Conservation (phyloP, 1,284 basidiomycete species). For the Athelia psychrophila region DNA sequence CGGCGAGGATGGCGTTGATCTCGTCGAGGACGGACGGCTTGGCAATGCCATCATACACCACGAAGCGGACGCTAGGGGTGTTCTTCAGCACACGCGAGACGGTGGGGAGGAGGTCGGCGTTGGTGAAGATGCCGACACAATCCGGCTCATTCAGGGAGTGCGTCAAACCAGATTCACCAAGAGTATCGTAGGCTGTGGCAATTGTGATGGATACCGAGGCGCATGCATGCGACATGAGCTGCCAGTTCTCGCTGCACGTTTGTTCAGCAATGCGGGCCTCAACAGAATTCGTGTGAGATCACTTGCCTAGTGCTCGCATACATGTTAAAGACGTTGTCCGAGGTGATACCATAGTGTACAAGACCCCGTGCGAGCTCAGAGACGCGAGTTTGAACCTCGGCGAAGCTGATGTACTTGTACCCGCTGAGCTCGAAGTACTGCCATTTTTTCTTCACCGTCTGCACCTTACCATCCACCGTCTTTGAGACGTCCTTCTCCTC, state of each 20-base stretch:
- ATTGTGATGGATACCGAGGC: conserved; percentile 76
- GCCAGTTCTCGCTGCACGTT: conserved; percentile 73
- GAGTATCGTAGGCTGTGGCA: conserved; percentile 96
- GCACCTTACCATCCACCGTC: conserved; percentile 78
- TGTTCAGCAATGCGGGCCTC: conserved; percentile 4
- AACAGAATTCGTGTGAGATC: neutral
- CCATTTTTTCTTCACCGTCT: conserved; percentile 91
- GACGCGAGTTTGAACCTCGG: conserved; percentile 65
- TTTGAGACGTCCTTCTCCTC: conserved; percentile 93
- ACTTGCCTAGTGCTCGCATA: conserved; percentile 86
- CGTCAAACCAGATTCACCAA: conserved; percentile 84
- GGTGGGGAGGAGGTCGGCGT: conserved; percentile 82
- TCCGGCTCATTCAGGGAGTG: conserved; percentile 94
- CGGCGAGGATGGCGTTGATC: conserved; percentile 48
- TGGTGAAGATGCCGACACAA: conserved; percentile 89
- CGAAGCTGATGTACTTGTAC: conserved; percentile 78
- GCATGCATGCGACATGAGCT: conserved; percentile 85
- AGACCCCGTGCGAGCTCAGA: conserved; percentile 73
- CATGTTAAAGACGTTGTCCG: conserved; percentile 86
- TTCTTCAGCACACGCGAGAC: conserved; percentile 68
- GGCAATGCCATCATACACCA: conserved; percentile 87
- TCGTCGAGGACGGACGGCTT: conserved; percentile 53
- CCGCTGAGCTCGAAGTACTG: conserved; percentile 92
- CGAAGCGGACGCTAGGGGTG: conserved; percentile 69
- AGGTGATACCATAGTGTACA: conserved; percentile 67